Percentiles rank a stretch among this genome's conserved stretches.
phyloP scores from a whole-genome alignment of 192 early-diverging fungal species.

The Coemansia sp. region DNA sequence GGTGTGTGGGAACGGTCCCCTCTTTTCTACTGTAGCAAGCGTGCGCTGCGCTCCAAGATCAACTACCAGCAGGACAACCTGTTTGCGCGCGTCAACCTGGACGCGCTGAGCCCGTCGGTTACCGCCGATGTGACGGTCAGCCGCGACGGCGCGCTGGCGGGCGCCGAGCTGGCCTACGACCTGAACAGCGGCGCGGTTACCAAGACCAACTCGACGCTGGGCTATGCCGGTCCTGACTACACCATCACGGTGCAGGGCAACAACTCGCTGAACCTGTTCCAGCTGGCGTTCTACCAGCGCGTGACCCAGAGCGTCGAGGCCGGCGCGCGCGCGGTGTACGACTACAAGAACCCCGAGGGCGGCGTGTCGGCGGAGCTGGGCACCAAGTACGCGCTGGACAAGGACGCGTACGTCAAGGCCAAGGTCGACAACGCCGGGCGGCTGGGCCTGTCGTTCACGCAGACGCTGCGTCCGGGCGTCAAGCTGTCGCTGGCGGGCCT shows the following conservation, averaged over 20 bases:
- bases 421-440: slow-evolving; percentile 80
- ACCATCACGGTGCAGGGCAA: slow-evolving; percentile 81
- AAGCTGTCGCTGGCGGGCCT: slow-evolving; percentile 89
- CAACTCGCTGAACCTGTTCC: slow-evolving; percentile 84
- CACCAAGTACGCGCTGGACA: slow-evolving; percentile 90
- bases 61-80: slow-evolving; percentile 96
- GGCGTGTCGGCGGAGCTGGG: slow-evolving; percentile 83
- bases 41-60: slow-evolving; percentile 56
- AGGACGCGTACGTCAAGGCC: slow-evolving; percentile 84
- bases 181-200: slow-evolving; percentile 80
- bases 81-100: slow-evolving; percentile 82
- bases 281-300: slow-evolving; percentile 96
- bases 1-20: background rate
- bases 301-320: slow-evolving; percentile 89
- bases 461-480: slow-evolving; percentile 86
- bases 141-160: slow-evolving; percentile 82
- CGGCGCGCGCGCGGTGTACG: slow-evolving; percentile 90
- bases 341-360: slow-evolving; percentile 71
- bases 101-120: slow-evolving; percentile 92
- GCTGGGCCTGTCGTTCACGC: slow-evolving; percentile 91
- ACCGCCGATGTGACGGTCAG: slow-evolving; percentile 82
- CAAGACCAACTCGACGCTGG: slow-evolving; percentile 85
- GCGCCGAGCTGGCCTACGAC: slow-evolving; percentile 94
- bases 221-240: slow-evolving; percentile 86
- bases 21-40: slow-evolving; percentile 29